Base-by-base conservation (phyloP, 2,329 filamentous ascomycete species). In the Lasiodiplodia gonubiensis region DNA sequence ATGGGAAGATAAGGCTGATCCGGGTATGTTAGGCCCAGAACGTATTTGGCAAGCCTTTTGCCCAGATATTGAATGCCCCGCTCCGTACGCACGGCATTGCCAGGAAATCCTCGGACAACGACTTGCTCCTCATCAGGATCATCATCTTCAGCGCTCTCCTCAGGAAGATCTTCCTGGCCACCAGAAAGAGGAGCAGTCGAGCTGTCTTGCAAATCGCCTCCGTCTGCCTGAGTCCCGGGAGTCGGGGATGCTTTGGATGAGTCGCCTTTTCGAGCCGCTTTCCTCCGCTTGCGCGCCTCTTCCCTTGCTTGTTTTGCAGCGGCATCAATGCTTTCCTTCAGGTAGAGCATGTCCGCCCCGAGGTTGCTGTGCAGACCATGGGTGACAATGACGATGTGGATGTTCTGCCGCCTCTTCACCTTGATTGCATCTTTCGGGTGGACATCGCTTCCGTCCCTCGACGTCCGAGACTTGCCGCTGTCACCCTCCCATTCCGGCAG, bases 351-450 rank as follows among this genome's bases (percentile, higher is more conserved):
- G 77, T 99, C 95, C 25, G 93, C 92, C 5, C 95, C 93, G 14
- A 97, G 85, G 77, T 99, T 99, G 79, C 94, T 97, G 78, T 99
- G 95, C 70, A 99, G 80, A 0, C 95, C 95, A 80, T 99, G 95
- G 0, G 95, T 98, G 60, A 99, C 81, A 39, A 99, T 85, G 27
- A 99, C 95, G 51, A 99, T 83, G 76, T 99, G 95, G 2, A 99
- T 85, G 71, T 90, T 94, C 80, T 92, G 93, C 71, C 86, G 86
- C 76, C 89, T 91, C 70, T 80, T 84, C 21, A 55, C 61, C 35
- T 70, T 67, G 49, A 27, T 49, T 11, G 70, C 66, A 23, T 71
- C 69, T 6, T 51, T 51, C 42, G 59, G n/a, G 25, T 23, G 42
- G n/a, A 48, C 12, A 12, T 63, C 59, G 37, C 75, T 71, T 7